Evolutionary conservation across 176 grass and related monocot species (phyloP).

Genomic region (Melocanna baccifera): DNA sequence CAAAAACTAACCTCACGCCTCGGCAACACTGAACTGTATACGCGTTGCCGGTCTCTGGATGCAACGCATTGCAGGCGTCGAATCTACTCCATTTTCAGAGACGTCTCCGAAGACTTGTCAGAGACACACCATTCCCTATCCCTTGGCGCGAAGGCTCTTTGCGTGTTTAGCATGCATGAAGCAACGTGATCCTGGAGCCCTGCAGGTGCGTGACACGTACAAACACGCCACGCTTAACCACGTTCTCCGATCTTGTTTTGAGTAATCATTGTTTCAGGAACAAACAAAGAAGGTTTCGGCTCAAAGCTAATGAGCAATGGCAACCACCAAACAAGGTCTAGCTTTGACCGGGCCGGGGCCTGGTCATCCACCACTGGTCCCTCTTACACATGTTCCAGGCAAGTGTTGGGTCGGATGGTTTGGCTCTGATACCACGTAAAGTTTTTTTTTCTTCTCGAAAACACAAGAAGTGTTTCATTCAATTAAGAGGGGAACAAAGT

Average conservation of each 20-base stretch:
- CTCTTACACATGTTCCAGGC: neutral
- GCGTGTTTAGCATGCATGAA: neutral
- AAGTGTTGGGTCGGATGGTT: neutral
- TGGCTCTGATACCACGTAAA: neutral
- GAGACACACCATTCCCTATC: neutral
- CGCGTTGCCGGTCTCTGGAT: neutral
- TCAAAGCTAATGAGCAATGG: neutral
- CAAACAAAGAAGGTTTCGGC: neutral
- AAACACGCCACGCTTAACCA: slow-evolving; percentile 6
- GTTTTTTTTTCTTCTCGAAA: too few relatives aligned
- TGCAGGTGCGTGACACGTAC: slow-evolving; percentile 10
- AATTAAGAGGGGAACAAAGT: too few relatives aligned
- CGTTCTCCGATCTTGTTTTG: neutral
- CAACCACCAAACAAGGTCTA: slow-evolving; percentile 6
- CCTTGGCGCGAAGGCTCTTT: neutral
- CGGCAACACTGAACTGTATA: neutral
- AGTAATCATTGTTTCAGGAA: slow-evolving; percentile 26
- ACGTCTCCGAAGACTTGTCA: neutral
- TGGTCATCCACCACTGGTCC: neutral
- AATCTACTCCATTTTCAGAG: too few relatives aligned
- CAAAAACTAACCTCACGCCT: neutral
- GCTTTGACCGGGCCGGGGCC: slow-evolving; percentile 6
- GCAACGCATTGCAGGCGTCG: neutral
- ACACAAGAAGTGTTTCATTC: too few relatives aligned
- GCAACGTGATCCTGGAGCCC: neutral